These are phyloP conservation scores for Colletotrichum lentis DNA, from an alignment of 2,329 filamentous ascomycete species.

Conservation along the genomic window DNA sequence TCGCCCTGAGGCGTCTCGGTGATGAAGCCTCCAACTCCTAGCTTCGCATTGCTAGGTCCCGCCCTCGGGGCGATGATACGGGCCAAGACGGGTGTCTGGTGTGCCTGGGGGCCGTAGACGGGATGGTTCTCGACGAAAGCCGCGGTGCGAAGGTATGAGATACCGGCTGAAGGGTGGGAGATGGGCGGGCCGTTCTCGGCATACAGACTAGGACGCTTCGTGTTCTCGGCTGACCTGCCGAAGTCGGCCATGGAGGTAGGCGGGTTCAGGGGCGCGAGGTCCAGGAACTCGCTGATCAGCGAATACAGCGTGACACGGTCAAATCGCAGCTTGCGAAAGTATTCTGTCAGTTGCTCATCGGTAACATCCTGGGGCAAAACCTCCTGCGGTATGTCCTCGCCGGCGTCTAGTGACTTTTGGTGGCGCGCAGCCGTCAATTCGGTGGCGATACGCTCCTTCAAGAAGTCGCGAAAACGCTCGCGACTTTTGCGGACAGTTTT, in stretches of 20 bases:
- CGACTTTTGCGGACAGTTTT: conserved; percentile 63
- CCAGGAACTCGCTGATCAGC: conserved; percentile 67
- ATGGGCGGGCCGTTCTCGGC: conserved; percentile 63
- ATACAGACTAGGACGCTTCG: conserved; percentile 53
- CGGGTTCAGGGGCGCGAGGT: conserved; percentile 63
- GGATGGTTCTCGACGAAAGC: conserved; percentile 67
- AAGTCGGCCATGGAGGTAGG: conserved; percentile 44
- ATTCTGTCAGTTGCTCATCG: conserved; percentile 60
- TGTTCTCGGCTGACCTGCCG: conserved; percentile 40
- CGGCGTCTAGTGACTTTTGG: conserved; percentile 51
- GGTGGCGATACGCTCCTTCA: conserved; percentile 59
- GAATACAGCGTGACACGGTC: conserved; percentile 61
- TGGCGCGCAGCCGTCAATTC: conserved; percentile 53
- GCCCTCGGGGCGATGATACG: conserved; percentile 60
- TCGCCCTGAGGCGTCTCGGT: conserved; percentile 53
- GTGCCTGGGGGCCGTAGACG: conserved; percentile 65
- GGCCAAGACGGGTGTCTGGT: conserved; percentile 58
- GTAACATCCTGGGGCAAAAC: conserved; percentile 54
- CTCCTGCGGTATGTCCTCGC: conserved; percentile 44
- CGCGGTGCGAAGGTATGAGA: conserved; percentile 67
- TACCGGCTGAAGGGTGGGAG: conserved; percentile 68
- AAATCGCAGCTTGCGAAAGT: conserved; percentile 61
- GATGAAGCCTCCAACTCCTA: conserved; percentile 66
- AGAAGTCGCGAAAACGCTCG: conserved; percentile 61
- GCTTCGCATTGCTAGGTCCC: conserved; percentile 48